Conservation (phyloP, 1,139 yeast species). For the Sugiyamaella japonica region DNA sequence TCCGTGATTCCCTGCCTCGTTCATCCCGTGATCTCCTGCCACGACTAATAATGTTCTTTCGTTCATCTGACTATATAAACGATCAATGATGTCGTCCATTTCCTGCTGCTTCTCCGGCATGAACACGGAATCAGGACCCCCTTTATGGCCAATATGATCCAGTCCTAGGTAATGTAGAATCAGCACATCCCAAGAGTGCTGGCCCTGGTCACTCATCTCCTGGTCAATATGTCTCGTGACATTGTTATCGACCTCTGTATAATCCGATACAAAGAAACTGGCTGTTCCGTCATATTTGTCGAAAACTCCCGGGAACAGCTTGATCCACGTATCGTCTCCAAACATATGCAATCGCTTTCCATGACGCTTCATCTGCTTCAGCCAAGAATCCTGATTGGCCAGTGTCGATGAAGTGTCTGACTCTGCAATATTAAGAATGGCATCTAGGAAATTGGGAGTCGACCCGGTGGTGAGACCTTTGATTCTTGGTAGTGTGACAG, state of each 20-base stretch:
- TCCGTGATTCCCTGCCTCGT: slow-evolving; percentile 88
- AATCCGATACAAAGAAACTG: slow-evolving; percentile 92
- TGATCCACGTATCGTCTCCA: slow-evolving; percentile 98
- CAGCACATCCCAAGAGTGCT: slow-evolving; percentile 71
- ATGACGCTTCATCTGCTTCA: slow-evolving; percentile 55
- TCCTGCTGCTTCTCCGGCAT: slow-evolving; percentile 83
- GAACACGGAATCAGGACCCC: slow-evolving; percentile 78
- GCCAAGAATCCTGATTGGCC: slow-evolving; percentile 82
- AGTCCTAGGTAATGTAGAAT: slow-evolving; percentile 89
- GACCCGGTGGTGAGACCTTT: slow-evolving; percentile 96
- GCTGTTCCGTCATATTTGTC: slow-evolving; percentile 78
- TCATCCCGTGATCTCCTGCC: slow-evolving; percentile 95
- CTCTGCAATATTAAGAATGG: slow-evolving; percentile 90
- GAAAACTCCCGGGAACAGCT: slow-evolving; percentile 73
- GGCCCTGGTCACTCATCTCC: slow-evolving; percentile 44
- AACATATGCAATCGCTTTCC: slow-evolving; percentile 68
- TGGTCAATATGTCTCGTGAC: slow-evolving; percentile 81
- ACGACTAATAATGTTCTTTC: slow-evolving; percentile 69
- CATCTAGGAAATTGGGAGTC: slow-evolving; percentile 91
- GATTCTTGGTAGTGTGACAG: slow-evolving; percentile 90
- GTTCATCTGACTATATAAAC: slow-evolving; percentile 52
- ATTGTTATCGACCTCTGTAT: slow-evolving; percentile 87
- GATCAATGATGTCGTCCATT: slow-evolving; percentile 69
- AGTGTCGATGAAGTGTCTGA: slow-evolving; percentile 79
- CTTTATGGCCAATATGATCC: slow-evolving; percentile 97